Percentiles rank a stretch among this genome's conserved stretches.
Conservation (phyloP, 176 grass and related monocot species). For the Carex littledalei region DNA sequence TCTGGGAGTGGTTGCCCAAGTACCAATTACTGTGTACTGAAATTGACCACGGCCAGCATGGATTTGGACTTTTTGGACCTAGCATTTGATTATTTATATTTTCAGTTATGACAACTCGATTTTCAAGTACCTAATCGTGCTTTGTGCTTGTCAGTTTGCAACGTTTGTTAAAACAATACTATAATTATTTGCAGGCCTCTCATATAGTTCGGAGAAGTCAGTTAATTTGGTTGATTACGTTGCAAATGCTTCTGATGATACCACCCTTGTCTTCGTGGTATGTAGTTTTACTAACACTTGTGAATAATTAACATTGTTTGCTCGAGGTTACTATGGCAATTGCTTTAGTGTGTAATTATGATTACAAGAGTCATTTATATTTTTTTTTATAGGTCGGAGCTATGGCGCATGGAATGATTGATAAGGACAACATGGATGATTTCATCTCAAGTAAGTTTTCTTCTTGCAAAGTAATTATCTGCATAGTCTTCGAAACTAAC, state of each 20-base stretch:
- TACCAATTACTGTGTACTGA: background rate
- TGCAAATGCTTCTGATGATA: conserved; percentile 60
- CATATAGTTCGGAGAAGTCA: conserved; percentile 77
- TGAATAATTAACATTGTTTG: background rate
- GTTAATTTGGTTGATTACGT: conserved; percentile 88
- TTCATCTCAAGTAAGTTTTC: conserved; percentile 80
- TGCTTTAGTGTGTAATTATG: background rate
- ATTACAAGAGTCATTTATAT: background rate
- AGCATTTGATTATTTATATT: background rate
- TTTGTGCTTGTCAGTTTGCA: background rate
- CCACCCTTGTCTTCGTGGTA: conserved; percentile 81
- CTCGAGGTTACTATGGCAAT: conserved; percentile 2
- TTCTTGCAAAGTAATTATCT: background rate
- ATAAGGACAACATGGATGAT: conserved; percentile 78
- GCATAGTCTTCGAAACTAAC: background rate
- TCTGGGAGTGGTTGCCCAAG: background rate
- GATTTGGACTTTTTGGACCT: background rate
- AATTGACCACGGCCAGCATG: background rate
- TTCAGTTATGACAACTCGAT: background rate
- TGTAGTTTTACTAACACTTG: conserved; percentile 17
- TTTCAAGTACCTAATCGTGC: background rate
- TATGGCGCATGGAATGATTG: conserved; percentile 90
- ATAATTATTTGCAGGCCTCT: conserved; percentile 50
- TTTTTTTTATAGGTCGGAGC: conserved; percentile 68
- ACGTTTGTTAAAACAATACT: conserved; percentile 13